A percentile compares a stretch with the other conserved stretches of the same genome.
These are phyloP conservation scores for Boletus holoroseus DNA, from an alignment of 1,284 basidiomycete species.

Conservation along the genomic window DNA sequence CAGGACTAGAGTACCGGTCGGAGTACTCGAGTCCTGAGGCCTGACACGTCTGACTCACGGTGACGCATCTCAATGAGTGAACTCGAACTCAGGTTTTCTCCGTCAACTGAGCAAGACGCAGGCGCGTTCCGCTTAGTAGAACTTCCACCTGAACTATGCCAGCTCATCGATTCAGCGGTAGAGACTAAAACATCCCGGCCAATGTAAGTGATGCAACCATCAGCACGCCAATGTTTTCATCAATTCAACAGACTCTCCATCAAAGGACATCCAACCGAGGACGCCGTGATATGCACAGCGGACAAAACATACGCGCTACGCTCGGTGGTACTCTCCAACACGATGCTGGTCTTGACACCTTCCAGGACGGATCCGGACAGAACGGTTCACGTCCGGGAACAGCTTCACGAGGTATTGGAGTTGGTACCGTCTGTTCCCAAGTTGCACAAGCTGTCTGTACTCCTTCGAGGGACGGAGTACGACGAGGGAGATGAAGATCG, in stretches of 20 bases:
- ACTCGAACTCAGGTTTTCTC: conserved; percentile 51
- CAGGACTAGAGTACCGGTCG: background rate
- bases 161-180: conserved; percentile 44
- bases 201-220: conserved; percentile 11
- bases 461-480: conserved; percentile 66
- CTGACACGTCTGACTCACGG: background rate
- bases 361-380: conserved; percentile 37
- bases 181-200: conserved; percentile 26
- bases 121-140: conserved; percentile 63
- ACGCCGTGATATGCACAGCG: conserved; percentile 82
- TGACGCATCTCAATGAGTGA: conserved; percentile 16
- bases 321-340: conserved; percentile 81
- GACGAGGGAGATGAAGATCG: conserved; percentile 52
- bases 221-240: background rate
- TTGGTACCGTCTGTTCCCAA: conserved; percentile 67
- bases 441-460: conserved; percentile 57
- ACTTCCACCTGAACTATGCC: conserved; percentile 57
- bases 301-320: conserved; percentile 76
- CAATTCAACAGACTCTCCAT: conserved; percentile 56
- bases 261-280: conserved; percentile 75
- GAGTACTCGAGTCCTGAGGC: too few species aligned
- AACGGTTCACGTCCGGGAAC: conserved; percentile 58
- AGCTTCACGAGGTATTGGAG: conserved; percentile 75
- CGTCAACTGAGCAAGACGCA: conserved; percentile 40
- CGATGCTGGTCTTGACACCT: conserved; percentile 67